Conservation (phyloP, 805 yeast genomes). For the Soucietia sequanensis region DNA sequence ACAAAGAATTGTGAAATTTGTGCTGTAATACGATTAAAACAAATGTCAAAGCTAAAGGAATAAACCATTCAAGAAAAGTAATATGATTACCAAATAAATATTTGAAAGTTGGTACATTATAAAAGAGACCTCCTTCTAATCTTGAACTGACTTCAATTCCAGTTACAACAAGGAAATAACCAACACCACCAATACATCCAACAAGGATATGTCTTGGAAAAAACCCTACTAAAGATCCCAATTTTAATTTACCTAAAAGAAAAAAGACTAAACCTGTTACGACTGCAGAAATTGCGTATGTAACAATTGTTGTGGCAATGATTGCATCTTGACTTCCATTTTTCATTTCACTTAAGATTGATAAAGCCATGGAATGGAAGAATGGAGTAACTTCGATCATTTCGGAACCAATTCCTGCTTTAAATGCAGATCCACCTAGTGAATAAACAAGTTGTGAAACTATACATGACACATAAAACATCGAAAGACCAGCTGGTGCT, state of each 20-base stretch:
- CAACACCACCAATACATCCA: slow-evolving; percentile 99
- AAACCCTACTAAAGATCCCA: slow-evolving; percentile 89
- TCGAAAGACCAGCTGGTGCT: slow-evolving; percentile 87
- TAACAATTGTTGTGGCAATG: slow-evolving; percentile 80
- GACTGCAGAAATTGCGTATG: slow-evolving; percentile 80
- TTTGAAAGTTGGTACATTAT: slow-evolving; percentile 55
- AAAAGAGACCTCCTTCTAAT: slow-evolving; percentile 68
- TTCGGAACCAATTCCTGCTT: slow-evolving; percentile 92
- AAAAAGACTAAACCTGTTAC: slow-evolving; percentile 85
- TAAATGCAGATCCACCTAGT: slow-evolving; percentile 86
- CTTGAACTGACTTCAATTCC: slow-evolving; percentile 91
- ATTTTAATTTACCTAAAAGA: slow-evolving; percentile 68
- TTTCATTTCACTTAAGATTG: slow-evolving; percentile 59
- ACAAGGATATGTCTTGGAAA: slow-evolving; percentile 95
- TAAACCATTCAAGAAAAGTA: slow-evolving; percentile 52
- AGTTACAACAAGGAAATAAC: slow-evolving; percentile 85
- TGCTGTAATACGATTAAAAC: slow-evolving; percentile 58
- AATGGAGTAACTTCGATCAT: slow-evolving; percentile 99
- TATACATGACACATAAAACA: slow-evolving; percentile 92
- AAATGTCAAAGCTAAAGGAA: slow-evolving; percentile 66
- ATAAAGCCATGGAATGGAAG: slow-evolving; percentile 89
- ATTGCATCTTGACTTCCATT: slow-evolving; percentile 49
- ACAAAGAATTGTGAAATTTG: slow-evolving; percentile 58
- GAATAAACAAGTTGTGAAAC: slow-evolving; percentile 87
- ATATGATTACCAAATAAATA: slow-evolving; percentile 43